Percentiles rank a stretch among this genome's conserved stretches.
These are phyloP conservation scores for Aspergillus udagawae DNA, from an alignment of 2,329 filamentous ascomycete genomes.

Conservation along the genomic window DNA sequence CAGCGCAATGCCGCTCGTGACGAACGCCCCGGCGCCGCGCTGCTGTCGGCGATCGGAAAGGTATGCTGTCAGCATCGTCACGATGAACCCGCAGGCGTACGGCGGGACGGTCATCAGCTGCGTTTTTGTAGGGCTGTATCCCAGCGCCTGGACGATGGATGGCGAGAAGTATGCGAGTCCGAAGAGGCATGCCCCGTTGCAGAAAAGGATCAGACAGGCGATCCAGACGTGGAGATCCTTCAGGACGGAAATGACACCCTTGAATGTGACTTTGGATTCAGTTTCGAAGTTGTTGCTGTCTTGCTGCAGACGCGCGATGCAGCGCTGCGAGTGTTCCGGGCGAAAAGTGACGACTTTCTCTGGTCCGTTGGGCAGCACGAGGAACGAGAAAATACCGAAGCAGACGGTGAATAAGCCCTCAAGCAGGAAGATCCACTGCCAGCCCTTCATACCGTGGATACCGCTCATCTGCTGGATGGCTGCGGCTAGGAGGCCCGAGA, in stretches of 20 bases:
- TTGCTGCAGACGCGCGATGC: slow-evolving; percentile 4
- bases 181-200: slow-evolving; percentile 12
- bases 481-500: slow-evolving; percentile 49
- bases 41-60: slow-evolving; percentile 25
- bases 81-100: slow-evolving; percentile 21
- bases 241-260: slow-evolving; percentile 6
- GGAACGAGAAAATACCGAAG: slow-evolving; percentile 43
- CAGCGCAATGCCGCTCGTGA: slow-evolving; percentile 11
- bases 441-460: slow-evolving; percentile 37
- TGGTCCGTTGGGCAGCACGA: slow-evolving; percentile 64
- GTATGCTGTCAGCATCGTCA: slow-evolving; percentile 22
- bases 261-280: slow-evolving; percentile 5
- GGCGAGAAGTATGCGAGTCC: slow-evolving; percentile 22
- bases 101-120: slow-evolving; percentile 33
- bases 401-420: slow-evolving; percentile 42
- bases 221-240: slow-evolving; percentile 11
- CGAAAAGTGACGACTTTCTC: slow-evolving; percentile 56
- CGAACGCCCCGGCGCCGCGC: slow-evolving; percentile 24
- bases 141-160: slow-evolving; percentile 27
- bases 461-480: slow-evolving; percentile 43
- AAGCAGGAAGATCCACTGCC: slow-evolving; percentile 31
- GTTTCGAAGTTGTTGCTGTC: slow-evolving; percentile 12
- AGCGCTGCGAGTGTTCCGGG: slow-evolving; percentile 38
- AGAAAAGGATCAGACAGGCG: slow-evolving; percentile 6
- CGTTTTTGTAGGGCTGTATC: slow-evolving; percentile 22